These are phyloP conservation scores for Sungouiozyma intestinalis DNA, from an alignment of 805 yeast genomes.

Conservation along the genomic window DNA sequence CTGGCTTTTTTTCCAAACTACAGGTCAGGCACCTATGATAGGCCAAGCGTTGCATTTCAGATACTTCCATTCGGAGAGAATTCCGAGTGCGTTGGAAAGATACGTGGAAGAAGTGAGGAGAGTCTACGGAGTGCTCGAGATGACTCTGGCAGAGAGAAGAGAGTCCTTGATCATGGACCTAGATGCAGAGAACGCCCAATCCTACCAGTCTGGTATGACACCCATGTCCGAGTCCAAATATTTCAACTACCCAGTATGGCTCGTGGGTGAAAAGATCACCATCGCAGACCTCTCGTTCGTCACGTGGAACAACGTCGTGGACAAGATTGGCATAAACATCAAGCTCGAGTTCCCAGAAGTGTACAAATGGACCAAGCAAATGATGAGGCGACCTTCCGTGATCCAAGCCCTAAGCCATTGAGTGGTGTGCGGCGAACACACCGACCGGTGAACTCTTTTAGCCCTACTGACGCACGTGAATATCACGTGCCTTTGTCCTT, in stretches of 20 bases:
- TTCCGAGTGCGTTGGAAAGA: slow-evolving; percentile 82
- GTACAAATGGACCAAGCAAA: slow-evolving; percentile 87
- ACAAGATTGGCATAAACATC: slow-evolving; percentile 80
- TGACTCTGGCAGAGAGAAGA: slow-evolving; percentile 88
- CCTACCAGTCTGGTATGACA: slow-evolving; percentile 79
- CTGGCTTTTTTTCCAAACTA: slow-evolving; percentile 91
- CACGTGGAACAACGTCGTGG: slow-evolving; percentile 96
- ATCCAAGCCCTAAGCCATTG: slow-evolving; percentile 57
- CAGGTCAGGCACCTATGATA: slow-evolving; percentile 98
- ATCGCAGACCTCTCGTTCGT: slow-evolving; percentile 89
- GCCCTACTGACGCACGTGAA: too few species aligned
- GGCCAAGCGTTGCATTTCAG: slow-evolving; percentile 94
- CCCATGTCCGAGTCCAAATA: slow-evolving; percentile 76
- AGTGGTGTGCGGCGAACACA: too few species aligned
- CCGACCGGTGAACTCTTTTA: too few species aligned
- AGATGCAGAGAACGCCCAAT: slow-evolving; percentile 78
- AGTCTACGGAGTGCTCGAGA: slow-evolving; percentile 87
- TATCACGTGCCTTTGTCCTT: too few species aligned
- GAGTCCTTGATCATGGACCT: slow-evolving; percentile 84
- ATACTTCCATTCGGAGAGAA: slow-evolving; percentile 77
- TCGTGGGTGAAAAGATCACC: slow-evolving; percentile 74
- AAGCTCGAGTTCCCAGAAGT: slow-evolving; percentile 89
- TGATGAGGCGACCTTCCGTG: slow-evolving; percentile 94
- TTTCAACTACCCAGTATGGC: slow-evolving; percentile 91
- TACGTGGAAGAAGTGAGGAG: slow-evolving; percentile 88